These are phyloP conservation scores for Scenedesmus sp. DNA, from an alignment of 163 green algal species.

Conservation along the genomic window DNA sequence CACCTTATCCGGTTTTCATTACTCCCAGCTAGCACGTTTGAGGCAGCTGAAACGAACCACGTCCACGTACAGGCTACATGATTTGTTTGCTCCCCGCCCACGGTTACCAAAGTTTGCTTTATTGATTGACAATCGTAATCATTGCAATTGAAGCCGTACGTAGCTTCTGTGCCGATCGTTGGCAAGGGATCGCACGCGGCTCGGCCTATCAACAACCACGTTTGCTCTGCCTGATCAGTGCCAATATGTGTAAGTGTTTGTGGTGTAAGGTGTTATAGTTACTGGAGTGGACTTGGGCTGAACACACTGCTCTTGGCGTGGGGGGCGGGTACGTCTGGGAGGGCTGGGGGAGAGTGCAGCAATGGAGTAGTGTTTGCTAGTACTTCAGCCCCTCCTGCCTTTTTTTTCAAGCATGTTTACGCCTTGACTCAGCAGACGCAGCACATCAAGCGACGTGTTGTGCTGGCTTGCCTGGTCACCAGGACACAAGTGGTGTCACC, in stretches of 20 bases:
- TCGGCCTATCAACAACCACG: not conserved
- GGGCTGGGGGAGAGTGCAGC: not conserved
- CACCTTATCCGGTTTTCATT: too few species aligned
- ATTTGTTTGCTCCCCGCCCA: too few species aligned
- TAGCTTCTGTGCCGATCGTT: not conserved
- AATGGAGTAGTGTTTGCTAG: not conserved
- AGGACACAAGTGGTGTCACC: too few species aligned
- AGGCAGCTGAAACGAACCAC: too few species aligned
- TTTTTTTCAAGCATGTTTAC: not conserved
- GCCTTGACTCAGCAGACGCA: not conserved
- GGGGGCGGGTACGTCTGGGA: not conserved
- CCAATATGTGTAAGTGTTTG: not conserved
- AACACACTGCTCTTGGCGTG: not conserved
- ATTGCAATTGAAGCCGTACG: too few species aligned
- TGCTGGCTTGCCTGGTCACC: not conserved
- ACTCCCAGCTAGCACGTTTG: too few species aligned
- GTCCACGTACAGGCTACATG: too few species aligned
- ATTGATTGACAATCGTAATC: too few species aligned
- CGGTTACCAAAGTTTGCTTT: too few species aligned
- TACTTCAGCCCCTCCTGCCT: not conserved
- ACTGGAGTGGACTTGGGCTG: not conserved
- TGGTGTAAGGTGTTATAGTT: not conserved
- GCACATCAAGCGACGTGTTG: not conserved
- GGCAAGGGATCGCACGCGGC: not conserved
- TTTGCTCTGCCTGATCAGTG: not conserved